These are phyloP conservation scores for Coemansia linderi DNA, from an alignment of 371 early-diverging fungal species.

Conservation along the genomic window DNA sequence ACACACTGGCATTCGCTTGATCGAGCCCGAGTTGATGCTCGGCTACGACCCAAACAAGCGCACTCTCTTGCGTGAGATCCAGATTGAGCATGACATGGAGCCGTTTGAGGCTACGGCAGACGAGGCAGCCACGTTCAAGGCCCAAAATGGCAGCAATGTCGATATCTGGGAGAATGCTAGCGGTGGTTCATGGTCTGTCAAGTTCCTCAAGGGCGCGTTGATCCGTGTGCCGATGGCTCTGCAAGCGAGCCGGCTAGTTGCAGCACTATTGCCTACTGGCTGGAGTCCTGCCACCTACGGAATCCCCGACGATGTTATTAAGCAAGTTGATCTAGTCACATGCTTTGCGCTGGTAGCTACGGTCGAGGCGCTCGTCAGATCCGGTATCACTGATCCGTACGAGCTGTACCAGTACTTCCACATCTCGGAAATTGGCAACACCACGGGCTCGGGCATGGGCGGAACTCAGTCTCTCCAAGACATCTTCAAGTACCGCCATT, in stretches of 20 bases:
- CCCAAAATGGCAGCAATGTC: constrained; percentile 69
- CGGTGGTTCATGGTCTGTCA: constrained; percentile 73
- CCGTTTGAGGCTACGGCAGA: constrained; percentile 89
- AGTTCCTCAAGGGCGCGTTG: constrained; percentile 84
- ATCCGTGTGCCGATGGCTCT: constrained; percentile 93
- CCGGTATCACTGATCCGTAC: constrained; percentile 96
- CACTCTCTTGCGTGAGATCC: constrained; percentile 89
- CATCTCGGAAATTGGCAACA: constrained; percentile 92
- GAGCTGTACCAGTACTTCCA: constrained; percentile 96
- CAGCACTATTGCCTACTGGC: constrained; percentile 94
- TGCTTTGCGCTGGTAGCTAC: constrained; percentile 90
- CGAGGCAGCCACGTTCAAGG: constrained; percentile 91
- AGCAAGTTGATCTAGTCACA: constrained; percentile 93
- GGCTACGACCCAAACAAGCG: constrained; percentile 92
- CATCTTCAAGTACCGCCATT: constrained; percentile 75
- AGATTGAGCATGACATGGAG: constrained; percentile 87
- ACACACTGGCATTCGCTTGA: constrained; percentile 92
- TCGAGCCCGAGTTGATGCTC: constrained; percentile 85
- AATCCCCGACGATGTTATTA: constrained; percentile 88
- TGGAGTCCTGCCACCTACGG: constrained; percentile 60
- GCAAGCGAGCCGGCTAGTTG: constrained; percentile 88
- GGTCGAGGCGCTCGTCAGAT: constrained; percentile 89
- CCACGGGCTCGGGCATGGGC: constrained; percentile 84
- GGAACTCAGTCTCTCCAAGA: constrained; percentile 75
- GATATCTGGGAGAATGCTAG: constrained; percentile 65